Base-by-base conservation (phyloP, 2,329 filamentous ascomycete species). In the Aspergillus ochraceoroseus region DNA sequence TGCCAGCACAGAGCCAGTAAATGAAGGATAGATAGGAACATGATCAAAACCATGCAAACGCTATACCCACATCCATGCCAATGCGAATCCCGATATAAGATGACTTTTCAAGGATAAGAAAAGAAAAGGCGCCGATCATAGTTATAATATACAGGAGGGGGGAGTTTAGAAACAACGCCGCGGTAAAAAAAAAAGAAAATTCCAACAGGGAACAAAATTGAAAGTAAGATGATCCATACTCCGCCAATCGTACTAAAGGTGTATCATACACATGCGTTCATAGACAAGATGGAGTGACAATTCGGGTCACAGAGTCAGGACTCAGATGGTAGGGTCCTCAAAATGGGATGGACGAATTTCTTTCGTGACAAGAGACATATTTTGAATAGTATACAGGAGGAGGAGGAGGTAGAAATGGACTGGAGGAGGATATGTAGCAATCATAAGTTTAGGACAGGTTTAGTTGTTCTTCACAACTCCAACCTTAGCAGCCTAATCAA, bases 381-480 rank as follows among this genome's bases (percentile, higher is more conserved):
- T 52, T 57, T 55, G 54, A 55, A 60, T 63, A 63, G 58, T 56
- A 53, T 63, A 63, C 58, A 62, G 51, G 52, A 43, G 46, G 45
- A 48, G 48, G 28, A 43, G 33, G 41, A 44, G 36, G 48, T 35
- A 30, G 38, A 13, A 31, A 39, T n/a, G n/a, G n/a, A 28, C 39
- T 17, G 34, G 9, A 15, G 23, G 7, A 30, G 43, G 34, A 32
- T 30, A 39, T 35, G 23, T 28, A 44, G 38, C 31, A 23, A 34
- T 44, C 34, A 15, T 41, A 42, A 25, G 28, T 18, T 35, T 48
- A 38, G 41, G 36, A 25, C 29, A 13, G 22, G 37, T 49, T 64
- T 65, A 73, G 38, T 60, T 56, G 71, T 92, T 94, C 78, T 92
- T 94, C 52, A 94, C 89, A 43, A 95, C 88, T 61, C 90, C 89